These are phyloP conservation scores for Lasiosphaeria miniovina DNA, from an alignment of 495 filamentous ascomycete species.

Conservation along the genomic window DNA sequence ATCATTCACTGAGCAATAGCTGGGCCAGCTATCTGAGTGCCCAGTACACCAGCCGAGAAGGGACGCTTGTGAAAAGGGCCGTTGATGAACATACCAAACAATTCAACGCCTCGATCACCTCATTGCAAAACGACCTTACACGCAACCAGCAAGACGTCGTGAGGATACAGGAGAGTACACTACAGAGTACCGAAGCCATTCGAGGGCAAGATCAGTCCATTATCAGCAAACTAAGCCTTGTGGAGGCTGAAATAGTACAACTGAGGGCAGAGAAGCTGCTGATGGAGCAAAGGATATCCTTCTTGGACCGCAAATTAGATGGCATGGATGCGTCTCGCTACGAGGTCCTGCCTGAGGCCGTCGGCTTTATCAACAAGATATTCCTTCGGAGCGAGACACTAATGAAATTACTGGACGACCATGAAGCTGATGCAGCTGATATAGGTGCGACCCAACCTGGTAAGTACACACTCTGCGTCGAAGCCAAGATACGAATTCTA, in stretches of 20 bases:
- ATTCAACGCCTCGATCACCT: slow-evolving; percentile 12
- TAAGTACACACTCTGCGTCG: background rate
- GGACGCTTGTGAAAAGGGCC: slow-evolving; percentile 16
- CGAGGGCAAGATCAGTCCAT: slow-evolving; percentile 16
- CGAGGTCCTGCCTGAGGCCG: background rate
- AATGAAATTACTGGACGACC: background rate
- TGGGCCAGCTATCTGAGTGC: slow-evolving; percentile 29
- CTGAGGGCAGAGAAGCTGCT: slow-evolving; percentile 15
- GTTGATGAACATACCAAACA: slow-evolving; percentile 18
- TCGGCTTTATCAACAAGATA: too few relatives aligned
- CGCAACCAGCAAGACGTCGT: slow-evolving; percentile 15
- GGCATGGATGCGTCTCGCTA: background rate
- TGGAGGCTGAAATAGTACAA: slow-evolving; percentile 20
- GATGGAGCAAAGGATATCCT: slow-evolving; percentile 13
- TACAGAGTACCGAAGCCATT: slow-evolving; percentile 9
- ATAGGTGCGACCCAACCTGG: background rate
- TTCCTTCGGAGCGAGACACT: too few relatives aligned
- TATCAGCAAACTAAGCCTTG: slow-evolving; percentile 13
- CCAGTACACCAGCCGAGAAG: slow-evolving; percentile 23
- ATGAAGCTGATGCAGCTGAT: background rate
- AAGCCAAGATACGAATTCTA: background rate
- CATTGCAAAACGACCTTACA: slow-evolving; percentile 15
- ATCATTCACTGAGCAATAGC: slow-evolving; percentile 18
- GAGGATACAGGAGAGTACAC: background rate
- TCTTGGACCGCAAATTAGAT: slow-evolving; percentile 10